Evolutionary conservation across 2,329 filamentous ascomycete genomes (phyloP).

Genomic region (Eutypa lata): DNA sequence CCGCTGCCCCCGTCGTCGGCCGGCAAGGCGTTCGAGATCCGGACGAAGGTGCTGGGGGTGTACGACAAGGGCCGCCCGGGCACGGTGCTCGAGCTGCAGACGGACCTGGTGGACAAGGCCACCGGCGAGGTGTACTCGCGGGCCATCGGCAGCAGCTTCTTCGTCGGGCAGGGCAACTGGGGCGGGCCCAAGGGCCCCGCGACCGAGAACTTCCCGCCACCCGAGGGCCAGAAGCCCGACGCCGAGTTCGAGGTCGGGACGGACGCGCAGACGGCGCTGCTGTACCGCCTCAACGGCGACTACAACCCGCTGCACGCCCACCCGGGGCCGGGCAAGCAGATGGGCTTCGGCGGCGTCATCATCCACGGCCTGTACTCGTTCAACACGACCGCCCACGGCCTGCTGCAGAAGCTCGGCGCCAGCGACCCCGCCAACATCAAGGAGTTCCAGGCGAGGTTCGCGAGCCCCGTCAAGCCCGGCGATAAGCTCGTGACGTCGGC

Average conservation of each 20-base stretch:
- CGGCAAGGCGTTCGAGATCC: conserved; percentile 71
- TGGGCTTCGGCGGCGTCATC: conserved; percentile 88
- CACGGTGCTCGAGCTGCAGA: conserved; percentile 77
- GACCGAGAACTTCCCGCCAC: conserved; percentile 74
- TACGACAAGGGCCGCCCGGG: conserved; percentile 88
- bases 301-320: conserved; percentile 92
- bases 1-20: conserved; percentile 69
- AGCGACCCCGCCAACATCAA: conserved; percentile 78
- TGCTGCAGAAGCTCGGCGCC: conserved; percentile 70
- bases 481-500: conserved; percentile 79
- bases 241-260: conserved; percentile 68
- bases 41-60: conserved; percentile 75
- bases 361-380: conserved; percentile 87
- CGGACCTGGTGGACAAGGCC: conserved; percentile 67
- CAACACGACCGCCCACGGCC: conserved; percentile 73
- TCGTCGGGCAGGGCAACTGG: conserved; percentile 77
- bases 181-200: conserved; percentile 87
- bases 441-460: conserved; percentile 87
- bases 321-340: conserved; percentile 78
- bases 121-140: conserved; percentile 69
- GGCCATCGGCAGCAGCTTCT: conserved; percentile 70
- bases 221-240: conserved; percentile 63
- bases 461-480: conserved; percentile 77
- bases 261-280: conserved; percentile 65
- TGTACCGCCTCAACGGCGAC: conserved; percentile 87